Base-by-base conservation (phyloP, 2,329 filamentous ascomycete genomes). In the Didymella lethalis region DNA sequence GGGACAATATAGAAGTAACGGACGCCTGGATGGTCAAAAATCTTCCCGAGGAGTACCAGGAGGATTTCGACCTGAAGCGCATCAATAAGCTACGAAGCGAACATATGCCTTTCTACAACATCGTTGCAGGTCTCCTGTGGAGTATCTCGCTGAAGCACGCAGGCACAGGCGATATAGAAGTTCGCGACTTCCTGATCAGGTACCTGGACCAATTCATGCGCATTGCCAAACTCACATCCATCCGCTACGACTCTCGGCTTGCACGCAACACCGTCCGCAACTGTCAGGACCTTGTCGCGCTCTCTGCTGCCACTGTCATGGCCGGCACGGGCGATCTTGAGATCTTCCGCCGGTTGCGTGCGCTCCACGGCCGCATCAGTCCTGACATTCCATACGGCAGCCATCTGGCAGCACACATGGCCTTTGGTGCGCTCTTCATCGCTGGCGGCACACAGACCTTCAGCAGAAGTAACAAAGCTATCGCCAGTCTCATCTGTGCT, bases 361-460 rank as follows among this genome's bases (percentile, higher is more conserved):
- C 91, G 16, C 85, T 99, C 38, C 96, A 99, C 74, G 94, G 93
- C 23, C 88, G 93, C 16, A 88, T 93, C 52, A 91, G 97, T 57
- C 81, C 85, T 1, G 91, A 95, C 36, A 94, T 90, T 0, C 90
- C 93, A 0, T 99, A 97, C 71, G 95, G 95, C 45, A 97, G 92
- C 54, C 94, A 99, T 73, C 86, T 99, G 67, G 95, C 95, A 6
- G 88, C 91, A 7, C 95, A 99, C 73, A 88, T 97, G 75, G 94
- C 95, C 0, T 90, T 98, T 46, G 95, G 95, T 5, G 85, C 92
- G 12, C 82, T 99, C 0, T 99, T 99, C 77, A 82, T 99, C 3
- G 95, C 92, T 0, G 96, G 93, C 51, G 95, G 96, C 3, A 97
- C 92, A 1, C 90, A 92, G 68, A 98, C 95, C 0, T 93, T 99